Evolutionary conservation across 176 grass and related monocot species (phyloP).

Genomic region (Triticum dicoccoides): DNA sequence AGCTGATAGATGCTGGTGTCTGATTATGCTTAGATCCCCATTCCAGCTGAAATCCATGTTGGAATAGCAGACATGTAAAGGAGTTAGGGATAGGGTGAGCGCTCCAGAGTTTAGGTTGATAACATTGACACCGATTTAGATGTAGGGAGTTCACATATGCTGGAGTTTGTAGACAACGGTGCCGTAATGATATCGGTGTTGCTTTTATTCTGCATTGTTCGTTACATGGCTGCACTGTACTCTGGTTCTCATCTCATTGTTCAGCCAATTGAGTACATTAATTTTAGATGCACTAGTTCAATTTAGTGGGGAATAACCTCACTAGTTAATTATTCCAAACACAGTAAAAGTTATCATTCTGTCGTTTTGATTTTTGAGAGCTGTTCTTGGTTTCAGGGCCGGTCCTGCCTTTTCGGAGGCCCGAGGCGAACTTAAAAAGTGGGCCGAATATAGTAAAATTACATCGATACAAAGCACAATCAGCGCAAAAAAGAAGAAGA

Average conservation of each 20-base stretch:
- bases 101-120: background rate
- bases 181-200: background rate
- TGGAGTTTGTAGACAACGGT: background rate
- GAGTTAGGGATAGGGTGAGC: background rate
- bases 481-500: too few relatives aligned
- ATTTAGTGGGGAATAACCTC: background rate
- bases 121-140: background rate
- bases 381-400: background rate
- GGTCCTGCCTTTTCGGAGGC: too few relatives aligned
- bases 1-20: background rate
- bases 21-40: background rate
- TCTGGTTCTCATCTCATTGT: background rate
- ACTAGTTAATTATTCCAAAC: background rate
- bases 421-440: too few relatives aligned
- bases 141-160: background rate
- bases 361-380: background rate
- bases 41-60: background rate
- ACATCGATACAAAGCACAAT: too few relatives aligned
- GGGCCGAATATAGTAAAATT: too few relatives aligned
- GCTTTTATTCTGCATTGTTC: background rate
- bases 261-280: background rate
- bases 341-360: background rate
- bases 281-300: background rate
- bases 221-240: background rate
- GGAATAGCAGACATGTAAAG: conserved; percentile 4